Percentiles rank a stretch among this genome's conserved stretches.
Evolutionary conservation across 768 basidiomycete species (phyloP).

Genomic region (Tricholoma flavovirens): DNA sequence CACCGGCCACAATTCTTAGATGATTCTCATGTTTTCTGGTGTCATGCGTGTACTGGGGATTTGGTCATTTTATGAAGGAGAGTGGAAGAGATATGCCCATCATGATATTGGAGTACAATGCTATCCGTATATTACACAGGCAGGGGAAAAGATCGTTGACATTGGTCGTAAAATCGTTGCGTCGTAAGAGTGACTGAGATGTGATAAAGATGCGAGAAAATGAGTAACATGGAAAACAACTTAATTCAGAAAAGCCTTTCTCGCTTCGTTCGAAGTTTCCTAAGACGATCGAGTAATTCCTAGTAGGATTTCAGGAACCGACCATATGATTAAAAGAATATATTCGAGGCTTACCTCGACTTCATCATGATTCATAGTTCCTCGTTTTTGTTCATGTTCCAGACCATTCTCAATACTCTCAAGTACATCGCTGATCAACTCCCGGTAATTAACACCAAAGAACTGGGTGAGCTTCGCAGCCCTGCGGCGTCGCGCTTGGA

Average conservation of each 20-base stretch:
- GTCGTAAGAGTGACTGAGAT: neutral
- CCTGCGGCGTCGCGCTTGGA: slow-evolving; percentile 65
- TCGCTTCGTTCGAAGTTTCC: slow-evolving; percentile 51
- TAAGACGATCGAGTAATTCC: slow-evolving; percentile 52
- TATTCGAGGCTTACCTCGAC: slow-evolving; percentile 51
- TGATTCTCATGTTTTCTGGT: slow-evolving; percentile 89
- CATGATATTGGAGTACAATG: neutral
- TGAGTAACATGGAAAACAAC: neutral
- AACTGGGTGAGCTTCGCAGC: slow-evolving; percentile 84
- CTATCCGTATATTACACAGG: neutral
- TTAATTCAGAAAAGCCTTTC: slow-evolving; percentile 19
- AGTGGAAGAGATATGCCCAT: neutral
- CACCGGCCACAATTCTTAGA: slow-evolving; percentile 75
- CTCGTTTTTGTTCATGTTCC: slow-evolving; percentile 60
- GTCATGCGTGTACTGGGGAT: slow-evolving; percentile 76
- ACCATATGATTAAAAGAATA: neutral
- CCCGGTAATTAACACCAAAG: slow-evolving; percentile 83
- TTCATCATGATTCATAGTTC: slow-evolving; percentile 62
- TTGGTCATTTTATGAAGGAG: slow-evolving; percentile 58
- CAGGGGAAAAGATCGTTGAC: neutral
- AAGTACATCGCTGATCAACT: slow-evolving; percentile 69
- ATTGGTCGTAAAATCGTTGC: neutral
- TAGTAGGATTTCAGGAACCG: slow-evolving; percentile 17
- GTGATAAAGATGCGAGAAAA: neutral
- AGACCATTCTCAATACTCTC: slow-evolving; percentile 76